Base-by-base conservation (phyloP, 2,329 filamentous ascomycete species). In the Onygenales sp. region DNA sequence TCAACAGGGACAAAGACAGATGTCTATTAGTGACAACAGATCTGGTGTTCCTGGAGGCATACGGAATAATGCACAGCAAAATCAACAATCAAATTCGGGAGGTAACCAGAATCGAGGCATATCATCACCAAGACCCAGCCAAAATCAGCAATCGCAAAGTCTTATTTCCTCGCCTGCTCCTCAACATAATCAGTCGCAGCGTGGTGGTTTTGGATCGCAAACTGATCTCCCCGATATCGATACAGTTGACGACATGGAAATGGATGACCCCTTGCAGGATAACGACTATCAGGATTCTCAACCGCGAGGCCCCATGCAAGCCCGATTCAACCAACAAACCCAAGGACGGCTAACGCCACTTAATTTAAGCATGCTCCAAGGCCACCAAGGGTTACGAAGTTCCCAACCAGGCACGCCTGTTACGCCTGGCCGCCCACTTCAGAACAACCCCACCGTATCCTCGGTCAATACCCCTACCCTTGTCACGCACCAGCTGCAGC, bases 381-480 rank as follows among this genome's bases (percentile, higher is more conserved):
- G 74, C 31, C 88, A 88, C 65, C 84, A 93, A 66, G 89, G 86
- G 11, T 80, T 96, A 55, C 85, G 88, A 54, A 88, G 84, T 8
- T 94, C 91, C 4, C 88, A 90, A 58, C 92, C 91, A 1, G 84
- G 87, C 3, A 96, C 92, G 0, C 92, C 92, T 2, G 85, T 86
- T 34, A 79, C 88, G 31, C 81, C 85, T 46, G 84, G 79, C 62
- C 76, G 78, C 42, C 67, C 71, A 49, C 83, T 95, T 60, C 86
- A 90, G 67, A 89, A 95, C 68, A 96, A 96, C 68, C 92, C 92
- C 13, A 96, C 91, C 1, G 92, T 97, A 14, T 98, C 93, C 2
- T 96, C 91, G 3, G 92, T 96, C 52, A 97, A 96, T 69, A 97
- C 92, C 0, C 92, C 92, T 0, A 95, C 91, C 0, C 78, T 97